Evolutionary conservation across 2,329 filamentous ascomycete species (phyloP), one percentile per base, ranked within the genome.

Genomic region (Fusarium agapanthi): DNA sequence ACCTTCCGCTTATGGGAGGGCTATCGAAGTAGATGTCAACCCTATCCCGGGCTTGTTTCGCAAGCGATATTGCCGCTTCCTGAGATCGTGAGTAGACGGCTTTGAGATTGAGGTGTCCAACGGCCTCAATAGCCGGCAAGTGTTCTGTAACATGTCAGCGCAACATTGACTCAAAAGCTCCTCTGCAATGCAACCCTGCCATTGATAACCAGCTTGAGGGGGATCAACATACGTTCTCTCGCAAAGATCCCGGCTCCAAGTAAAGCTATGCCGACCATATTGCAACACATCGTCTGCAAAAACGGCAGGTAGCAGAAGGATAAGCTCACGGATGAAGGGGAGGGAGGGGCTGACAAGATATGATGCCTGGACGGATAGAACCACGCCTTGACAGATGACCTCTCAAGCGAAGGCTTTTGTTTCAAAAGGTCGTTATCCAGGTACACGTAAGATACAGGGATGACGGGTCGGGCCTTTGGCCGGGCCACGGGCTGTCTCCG

Each of bases 181-280:
- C 20, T 48, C 28, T 48, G 28, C 20, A 48, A 48, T 48, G 45
- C 26, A n/a, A 30, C 45, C 28, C n/a, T 7, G 28, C 22, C 45
- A 30, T n/a, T 48, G 28, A 30, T 48, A n/a, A 41, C n/a, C 47
- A 30, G 28, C 22, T 15, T 10, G 9, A 18, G 22, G 3, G 12
- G 13, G 24, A 43, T 41, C 12, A 8, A 53, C 45, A 11, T 60
- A 60, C 57, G 57, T 41, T 60, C 57, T 41, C 57, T 35, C 2
- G 57, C 57, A 24, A 60, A 60, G 11, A 60, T 60, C 7, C 57
- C 57, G 18, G 57, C 57, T 34, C 45, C 57, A n/a, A 60, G 57
- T 11, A 60, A 15, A n/a, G 57, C 57, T 22, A 53, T 60, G 7
- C 37, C 37, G 16, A 60, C n/a, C 45, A 60, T 60, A 28, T 26